Evolutionary conservation across 495 filamentous ascomycete genomes (phyloP).

Genomic region (Platismatia glauca): DNA sequence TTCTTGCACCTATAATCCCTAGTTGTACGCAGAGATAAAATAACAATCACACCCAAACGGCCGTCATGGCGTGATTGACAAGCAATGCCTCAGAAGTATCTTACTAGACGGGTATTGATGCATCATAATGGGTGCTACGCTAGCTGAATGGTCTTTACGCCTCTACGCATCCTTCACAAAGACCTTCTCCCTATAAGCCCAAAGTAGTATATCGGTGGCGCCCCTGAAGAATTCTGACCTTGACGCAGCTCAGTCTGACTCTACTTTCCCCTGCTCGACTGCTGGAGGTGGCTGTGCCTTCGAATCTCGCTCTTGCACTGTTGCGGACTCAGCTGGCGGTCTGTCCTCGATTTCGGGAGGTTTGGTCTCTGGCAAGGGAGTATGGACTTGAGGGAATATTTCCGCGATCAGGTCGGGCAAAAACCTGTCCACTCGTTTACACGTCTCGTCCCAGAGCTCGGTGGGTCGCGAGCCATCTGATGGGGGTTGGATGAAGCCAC

Average conservation of each 20-base stretch:
- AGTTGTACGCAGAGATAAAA: neutral
- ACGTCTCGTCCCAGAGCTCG: constrained; percentile 56
- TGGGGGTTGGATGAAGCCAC: constrained; percentile 72
- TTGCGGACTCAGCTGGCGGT: neutral
- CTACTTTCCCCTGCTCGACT: neutral
- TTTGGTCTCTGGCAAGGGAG: neutral
- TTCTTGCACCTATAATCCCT: neutral
- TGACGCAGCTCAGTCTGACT: neutral
- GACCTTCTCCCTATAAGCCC: neutral
- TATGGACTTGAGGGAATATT: constrained; percentile 34
- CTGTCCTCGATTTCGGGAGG: neutral
- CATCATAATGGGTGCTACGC: neutral
- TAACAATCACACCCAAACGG: neutral
- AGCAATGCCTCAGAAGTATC: neutral
- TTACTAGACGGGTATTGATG: neutral
- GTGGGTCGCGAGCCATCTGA: constrained; percentile 45
- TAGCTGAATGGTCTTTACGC: neutral
- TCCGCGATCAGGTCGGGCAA: constrained; percentile 61
- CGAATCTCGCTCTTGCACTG: neutral
- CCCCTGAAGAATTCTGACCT: neutral
- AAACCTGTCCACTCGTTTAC: constrained; percentile 84
- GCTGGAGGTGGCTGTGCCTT: neutral
- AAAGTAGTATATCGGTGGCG: neutral
- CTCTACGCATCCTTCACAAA: neutral
- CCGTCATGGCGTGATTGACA: neutral